phyloP scores from a whole-genome alignment of 108 stramenopile genomes.

The Stephanodiscus minutulus region DNA sequence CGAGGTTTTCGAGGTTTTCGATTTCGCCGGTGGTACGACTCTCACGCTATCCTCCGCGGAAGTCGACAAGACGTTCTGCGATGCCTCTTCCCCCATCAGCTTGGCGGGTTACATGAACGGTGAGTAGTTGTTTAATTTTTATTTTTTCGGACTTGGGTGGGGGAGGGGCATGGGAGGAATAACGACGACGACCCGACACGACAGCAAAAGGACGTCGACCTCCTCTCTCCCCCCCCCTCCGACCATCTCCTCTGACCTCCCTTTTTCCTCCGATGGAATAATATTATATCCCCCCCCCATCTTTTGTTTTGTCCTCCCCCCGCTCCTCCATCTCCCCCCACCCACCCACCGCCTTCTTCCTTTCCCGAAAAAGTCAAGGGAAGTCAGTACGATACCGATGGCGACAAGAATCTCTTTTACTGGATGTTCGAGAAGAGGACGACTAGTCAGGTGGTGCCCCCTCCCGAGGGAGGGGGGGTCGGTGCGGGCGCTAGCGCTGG shows the following conservation, averaged over 20 bases:
- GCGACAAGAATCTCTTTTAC: slow-evolving; percentile 92
- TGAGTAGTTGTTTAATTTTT: no score
- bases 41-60: slow-evolving; percentile 30
- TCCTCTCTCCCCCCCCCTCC: no score
- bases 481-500: no score
- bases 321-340: neutral
- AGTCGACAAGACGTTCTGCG: slow-evolving; percentile 47
- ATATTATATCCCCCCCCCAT: neutral
- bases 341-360: neutral
- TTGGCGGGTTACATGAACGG: slow-evolving; percentile 54
- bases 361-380: slow-evolving; percentile 45
- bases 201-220: no score
- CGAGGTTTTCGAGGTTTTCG: slow-evolving; percentile 15
- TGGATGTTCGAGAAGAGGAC: slow-evolving; percentile 95
- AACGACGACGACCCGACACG: no score
- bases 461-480: no score
- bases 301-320: no score
- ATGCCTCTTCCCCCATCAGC: slow-evolving; percentile 41
- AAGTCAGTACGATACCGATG: slow-evolving; percentile 50
- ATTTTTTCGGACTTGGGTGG: no score
- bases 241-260: neutral
- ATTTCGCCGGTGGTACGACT: slow-evolving; percentile 24
- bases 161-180: no score
- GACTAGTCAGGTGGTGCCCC: slow-evolving; percentile 32
- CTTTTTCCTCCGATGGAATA: neutral